A percentile compares a stretch with the other conserved stretches of the same genome.
These are phyloP conservation scores for Thermochaetoides dissita DNA, from an alignment of 2,329 filamentous ascomycete species.

Conservation along the genomic window DNA sequence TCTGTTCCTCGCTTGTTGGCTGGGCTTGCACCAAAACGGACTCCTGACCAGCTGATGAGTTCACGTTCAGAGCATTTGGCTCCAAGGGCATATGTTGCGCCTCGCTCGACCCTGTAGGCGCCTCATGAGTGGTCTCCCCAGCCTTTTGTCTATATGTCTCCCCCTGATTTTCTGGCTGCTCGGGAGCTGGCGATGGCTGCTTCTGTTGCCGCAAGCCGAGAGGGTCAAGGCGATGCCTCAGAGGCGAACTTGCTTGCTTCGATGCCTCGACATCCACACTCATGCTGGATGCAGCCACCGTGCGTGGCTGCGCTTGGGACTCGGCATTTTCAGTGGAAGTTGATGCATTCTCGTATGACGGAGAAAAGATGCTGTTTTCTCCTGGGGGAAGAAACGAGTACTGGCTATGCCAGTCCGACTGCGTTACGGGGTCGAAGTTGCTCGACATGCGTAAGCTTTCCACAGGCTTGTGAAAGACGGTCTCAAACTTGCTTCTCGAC, in stretches of 20 bases:
- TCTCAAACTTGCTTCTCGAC: constrained; percentile 39
- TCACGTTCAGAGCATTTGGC: constrained; percentile 27
- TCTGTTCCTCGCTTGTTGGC: constrained; percentile 24
- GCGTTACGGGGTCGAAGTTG: constrained; percentile 37
- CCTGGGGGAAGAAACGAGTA: constrained; percentile 35
- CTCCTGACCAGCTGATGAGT: constrained; percentile 24
- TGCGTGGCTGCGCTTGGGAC: constrained; percentile 25
- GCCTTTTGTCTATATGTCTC: constrained; percentile 25
- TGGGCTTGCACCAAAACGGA: constrained; percentile 22
- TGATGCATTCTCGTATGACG: constrained; percentile 29
- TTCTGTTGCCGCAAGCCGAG: constrained; percentile 29
- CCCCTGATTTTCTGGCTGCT: constrained; percentile 21
- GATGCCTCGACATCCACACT: constrained; percentile 50
- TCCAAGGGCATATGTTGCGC: constrained; percentile 25
- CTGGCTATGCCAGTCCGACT: constrained; percentile 43
- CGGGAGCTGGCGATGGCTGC: constrained; percentile 24
- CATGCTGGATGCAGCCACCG: constrained; percentile 23
- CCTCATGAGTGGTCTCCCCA: constrained; percentile 24
- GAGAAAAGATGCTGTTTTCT: constrained; percentile 31
- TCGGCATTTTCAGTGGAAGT: constrained; percentile 23
- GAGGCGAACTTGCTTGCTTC: constrained; percentile 35
- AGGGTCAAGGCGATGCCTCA: constrained; percentile 26
- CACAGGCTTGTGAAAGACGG: constrained; percentile 29
- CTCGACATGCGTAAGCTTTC: constrained; percentile 43
- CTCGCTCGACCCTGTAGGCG: constrained; percentile 26